Evolutionary conservation across 208 protist species (phyloP), one percentile per base, ranked within the genome.

Genomic region (Trypanosoma cruzi): DNA sequence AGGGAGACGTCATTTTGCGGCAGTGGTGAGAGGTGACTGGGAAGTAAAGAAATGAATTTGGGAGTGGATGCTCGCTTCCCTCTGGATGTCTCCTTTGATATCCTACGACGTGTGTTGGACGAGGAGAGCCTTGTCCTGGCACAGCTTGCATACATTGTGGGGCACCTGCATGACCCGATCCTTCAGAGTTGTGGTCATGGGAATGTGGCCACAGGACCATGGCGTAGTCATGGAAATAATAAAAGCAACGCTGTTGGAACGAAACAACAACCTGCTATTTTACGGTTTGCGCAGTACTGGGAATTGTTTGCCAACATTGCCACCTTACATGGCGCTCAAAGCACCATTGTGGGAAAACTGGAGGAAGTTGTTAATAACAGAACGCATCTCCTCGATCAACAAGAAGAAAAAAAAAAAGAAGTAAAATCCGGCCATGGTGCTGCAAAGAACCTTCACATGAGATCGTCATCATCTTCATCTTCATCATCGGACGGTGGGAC

Each of bases 261-360:
- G n/a, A n/a, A n/a, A 32, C 22, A 32, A 55, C 22, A 55, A 55
- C 24, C 71, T 74, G 28, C 64, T 63, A 61, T 89, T 67, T 66
- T 81, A 55, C 55, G 66, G 2, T 52, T 65, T 58, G 59, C 68
- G 4, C 84, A 90, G 66, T 76, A 89, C 57, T 86, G 87, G 80
- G 75, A 81, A 24, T 67, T 93, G 24, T 95, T 95, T 72, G 80
- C 85, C 6, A 95, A 95, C 63, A 73, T 92, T 11, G 50, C 75
- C 18, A 82, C 82, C 5, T 64, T 95, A 36, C 77, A 84, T 59
- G 59, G 29, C 57, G 67, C 80, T 28, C 86, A 95, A 42, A 14
- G 70, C 24, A 36, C 49, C 32, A 48, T 95, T 55, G 68, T 93
- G 59, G 59, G 71, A 34, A 64, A 80, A 37, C 74, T 95, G 5